Base-by-base conservation (phyloP, 352 stramenopile genomes). In the Globisporangium carolinianum region DNA sequence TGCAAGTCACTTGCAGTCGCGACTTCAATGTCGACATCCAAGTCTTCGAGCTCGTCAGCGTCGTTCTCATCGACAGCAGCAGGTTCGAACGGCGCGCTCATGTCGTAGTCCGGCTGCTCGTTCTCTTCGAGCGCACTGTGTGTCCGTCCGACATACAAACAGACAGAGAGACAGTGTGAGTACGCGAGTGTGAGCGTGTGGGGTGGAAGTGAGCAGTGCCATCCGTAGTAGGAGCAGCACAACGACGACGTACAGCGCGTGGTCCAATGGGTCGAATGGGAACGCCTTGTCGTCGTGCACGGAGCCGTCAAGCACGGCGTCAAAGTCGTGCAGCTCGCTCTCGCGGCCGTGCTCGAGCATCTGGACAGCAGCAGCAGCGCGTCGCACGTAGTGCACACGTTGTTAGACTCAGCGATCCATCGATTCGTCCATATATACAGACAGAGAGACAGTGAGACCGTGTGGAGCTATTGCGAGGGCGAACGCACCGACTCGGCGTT, bases 11-110 rank as follows among this genome's bases (percentile, higher is more conserved):
- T 91, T 36, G 89, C 82, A 3, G 84, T 70, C 3, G 81, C 85
- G 7, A 95, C 62, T 60, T 95, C 83, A 52, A 95, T 86, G 54
- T 92, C 78, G n/a, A 92, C 63, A 51, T 84, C 79, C 36, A 91
- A 43, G 57, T 89, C 82, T 47, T 90, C 80, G 17, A 86, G 48
- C 4, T 81, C 72, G 37, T 76, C 65, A 5, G 72, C 53, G 4
- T 64, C 60, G 1, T 58, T 24, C 35, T 81, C 35, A 3, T 14
- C 5, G 1, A 12, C 39, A 43, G 11, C 6, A 12, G 39, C 75
- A 32, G 60, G 69, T 47, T 91, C 77, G n/a, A 82, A 70, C 6
- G 71, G 68, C 17, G 63, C 71, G 3, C 81, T 81, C 11, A 81
- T 65, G 9, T 72, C 84, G 52, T 87, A 88, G 11, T 91, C 73